phyloP scores from a whole-genome alignment of 768 basidiomycete genomes.

The Suillus lakei region DNA sequence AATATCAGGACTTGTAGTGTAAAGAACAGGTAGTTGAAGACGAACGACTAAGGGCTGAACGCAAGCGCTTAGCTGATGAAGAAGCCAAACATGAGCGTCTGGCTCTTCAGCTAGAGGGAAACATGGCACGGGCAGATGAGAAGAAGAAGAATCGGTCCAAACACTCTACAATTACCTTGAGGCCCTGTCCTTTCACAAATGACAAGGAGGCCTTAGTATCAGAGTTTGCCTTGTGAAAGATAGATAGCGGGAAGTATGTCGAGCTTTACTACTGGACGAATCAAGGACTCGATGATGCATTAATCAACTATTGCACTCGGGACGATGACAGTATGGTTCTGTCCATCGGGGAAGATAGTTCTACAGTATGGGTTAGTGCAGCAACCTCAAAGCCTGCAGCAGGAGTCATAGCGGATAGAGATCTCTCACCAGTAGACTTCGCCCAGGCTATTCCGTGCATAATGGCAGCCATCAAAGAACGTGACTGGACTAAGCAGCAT shows the following conservation, averaged over 20 bases:
- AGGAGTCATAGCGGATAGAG: no score
- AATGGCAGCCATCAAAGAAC: not conserved
- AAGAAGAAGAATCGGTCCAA: no score
- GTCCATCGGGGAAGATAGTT: not conserved
- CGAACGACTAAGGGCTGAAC: no score
- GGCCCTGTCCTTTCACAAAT: not conserved
- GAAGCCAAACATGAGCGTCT: no score
- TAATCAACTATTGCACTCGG: not conserved
- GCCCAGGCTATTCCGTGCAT: not conserved
- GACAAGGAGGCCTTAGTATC: not conserved
- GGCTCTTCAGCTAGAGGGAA: not conserved
- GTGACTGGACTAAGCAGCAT: accelerated
- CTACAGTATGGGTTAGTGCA: not conserved
- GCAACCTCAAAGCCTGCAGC: not conserved
- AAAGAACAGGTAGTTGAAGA: not conserved
- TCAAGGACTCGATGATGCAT: accelerated
- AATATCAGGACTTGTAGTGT: no score
- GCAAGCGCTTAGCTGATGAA: not conserved
- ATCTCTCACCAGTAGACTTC: not conserved
- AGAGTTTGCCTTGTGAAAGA: not conserved
- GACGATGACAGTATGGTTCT: not conserved
- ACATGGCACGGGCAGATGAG: no score
- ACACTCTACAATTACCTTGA: no score
- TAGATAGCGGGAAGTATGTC: not conserved
- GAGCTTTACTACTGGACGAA: not conserved